These are phyloP conservation scores for Chenopodium formosanum DNA, from an alignment of 148 eudicot species.

Conservation along the genomic window DNA sequence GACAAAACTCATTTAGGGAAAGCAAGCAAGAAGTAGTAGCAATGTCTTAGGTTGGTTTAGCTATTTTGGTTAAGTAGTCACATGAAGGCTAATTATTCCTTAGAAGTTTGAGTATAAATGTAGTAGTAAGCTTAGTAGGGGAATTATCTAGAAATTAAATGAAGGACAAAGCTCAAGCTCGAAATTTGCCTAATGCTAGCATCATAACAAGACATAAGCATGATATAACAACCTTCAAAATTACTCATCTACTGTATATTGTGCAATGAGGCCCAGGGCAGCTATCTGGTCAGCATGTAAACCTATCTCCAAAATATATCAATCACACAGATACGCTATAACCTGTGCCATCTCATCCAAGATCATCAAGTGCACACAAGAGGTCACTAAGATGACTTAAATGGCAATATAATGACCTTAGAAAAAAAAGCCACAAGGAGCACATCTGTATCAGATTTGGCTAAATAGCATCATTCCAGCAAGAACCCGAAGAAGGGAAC, in stretches of 20 bases:
- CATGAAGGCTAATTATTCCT: no score
- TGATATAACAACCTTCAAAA: not conserved
- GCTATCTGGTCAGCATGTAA: constrained; percentile 44
- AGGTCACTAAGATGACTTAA: not conserved
- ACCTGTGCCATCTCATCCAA: constrained; percentile 29
- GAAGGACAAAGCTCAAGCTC: no score
- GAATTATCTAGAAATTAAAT: no score
- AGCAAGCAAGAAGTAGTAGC: no score
- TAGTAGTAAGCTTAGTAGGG: no score
- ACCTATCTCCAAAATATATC: constrained; percentile 35
- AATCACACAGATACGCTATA: constrained; percentile 36
- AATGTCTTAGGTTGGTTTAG: no score
- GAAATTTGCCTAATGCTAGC: not conserved
- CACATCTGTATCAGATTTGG: constrained; percentile 46
- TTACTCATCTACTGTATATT: not conserved
- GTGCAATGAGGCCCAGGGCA: not conserved
- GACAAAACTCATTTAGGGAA: no score
- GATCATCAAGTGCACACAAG: constrained; percentile 17
- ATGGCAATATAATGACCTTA: not conserved
- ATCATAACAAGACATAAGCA: not conserved
- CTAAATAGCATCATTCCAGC: constrained; percentile 55
- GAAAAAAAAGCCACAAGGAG: constrained; percentile 37
- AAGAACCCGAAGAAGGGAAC: not conserved
- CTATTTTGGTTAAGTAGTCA: no score
- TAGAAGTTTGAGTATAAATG: no score